A percentile compares a stretch with the other conserved stretches of the same genome.
These are phyloP conservation scores for Monosporascus sp. DNA, from an alignment of 2,329 filamentous ascomycete species.

Conservation along the genomic window DNA sequence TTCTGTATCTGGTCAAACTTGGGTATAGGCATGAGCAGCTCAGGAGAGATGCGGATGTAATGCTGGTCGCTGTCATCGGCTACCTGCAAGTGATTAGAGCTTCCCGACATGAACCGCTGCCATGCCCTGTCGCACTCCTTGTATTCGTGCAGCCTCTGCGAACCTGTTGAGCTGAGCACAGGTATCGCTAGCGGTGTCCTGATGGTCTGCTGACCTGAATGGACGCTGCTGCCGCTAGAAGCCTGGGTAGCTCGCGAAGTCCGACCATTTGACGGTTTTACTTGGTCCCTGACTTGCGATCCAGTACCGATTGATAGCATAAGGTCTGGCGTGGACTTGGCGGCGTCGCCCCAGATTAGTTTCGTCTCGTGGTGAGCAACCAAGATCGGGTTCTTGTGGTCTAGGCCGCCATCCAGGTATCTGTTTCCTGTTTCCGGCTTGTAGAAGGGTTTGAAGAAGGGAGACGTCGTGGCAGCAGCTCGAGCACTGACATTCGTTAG, in stretches of 20 bases:
- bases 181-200: conserved; percentile 24
- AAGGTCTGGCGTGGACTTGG: conserved; percentile 19
- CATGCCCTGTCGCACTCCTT: conserved; percentile 18
- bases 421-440: conserved; percentile 20
- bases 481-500: conserved; percentile 16
- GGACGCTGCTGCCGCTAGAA: conserved; percentile 22
- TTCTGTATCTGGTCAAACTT: conserved; percentile 23
- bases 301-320: conserved; percentile 25
- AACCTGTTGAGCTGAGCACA: conserved; percentile 16
- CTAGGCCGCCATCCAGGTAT: conserved; percentile 18
- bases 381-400: conserved; percentile 20
- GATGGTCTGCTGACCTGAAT: conserved; percentile 24
- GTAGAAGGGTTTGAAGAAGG: conserved; percentile 25
- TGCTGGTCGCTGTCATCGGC: conserved; percentile 4
- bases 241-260: conserved; percentile 1
- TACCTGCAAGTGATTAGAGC: not conserved
- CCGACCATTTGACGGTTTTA: not conserved
- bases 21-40: conserved; percentile 20
- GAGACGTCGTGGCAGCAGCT: conserved; percentile 23
- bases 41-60: conserved; percentile 25
- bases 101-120: conserved; percentile 18
- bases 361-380: conserved; percentile 22
- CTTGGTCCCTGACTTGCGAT: conserved; percentile 21
- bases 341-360: conserved; percentile 22
- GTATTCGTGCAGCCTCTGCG: conserved; percentile 18